Conservation (phyloP, 2,329 filamentous ascomycete genomes). For the Cladophialophora bantiana region DNA sequence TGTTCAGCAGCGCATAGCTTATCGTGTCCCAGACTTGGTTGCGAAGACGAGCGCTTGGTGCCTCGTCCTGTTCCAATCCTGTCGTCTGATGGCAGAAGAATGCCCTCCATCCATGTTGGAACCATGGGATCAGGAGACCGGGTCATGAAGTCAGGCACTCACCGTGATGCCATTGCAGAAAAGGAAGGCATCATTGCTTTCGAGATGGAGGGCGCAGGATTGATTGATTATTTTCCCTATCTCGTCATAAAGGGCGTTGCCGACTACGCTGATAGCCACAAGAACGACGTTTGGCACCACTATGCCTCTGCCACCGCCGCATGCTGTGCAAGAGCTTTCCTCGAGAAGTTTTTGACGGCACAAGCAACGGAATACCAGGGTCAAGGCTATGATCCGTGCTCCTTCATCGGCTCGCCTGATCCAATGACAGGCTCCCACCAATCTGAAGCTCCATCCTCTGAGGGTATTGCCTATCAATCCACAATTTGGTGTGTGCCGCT, state of each 20-base stretch:
- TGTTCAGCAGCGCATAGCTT: neutral
- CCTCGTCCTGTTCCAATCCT: conserved; percentile 28
- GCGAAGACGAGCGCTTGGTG: conserved; percentile 33
- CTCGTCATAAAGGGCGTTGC: conserved; percentile 38
- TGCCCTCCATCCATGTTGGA: conserved; percentile 48
- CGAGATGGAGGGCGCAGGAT: conserved; percentile 40
- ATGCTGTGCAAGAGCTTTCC: conserved; percentile 32
- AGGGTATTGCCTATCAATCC: neutral
- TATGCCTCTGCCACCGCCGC: conserved; percentile 36
- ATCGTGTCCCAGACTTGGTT: conserved; percentile 11
- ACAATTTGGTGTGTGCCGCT: neutral
- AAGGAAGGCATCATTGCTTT: conserved; percentile 37
- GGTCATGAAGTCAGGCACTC: conserved; percentile 50
- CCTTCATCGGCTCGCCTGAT: neutral
- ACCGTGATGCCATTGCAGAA: conserved; percentile 47
- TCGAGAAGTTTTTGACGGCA: conserved; percentile 18
- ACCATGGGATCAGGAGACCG: conserved; percentile 50
- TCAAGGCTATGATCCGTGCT: neutral
- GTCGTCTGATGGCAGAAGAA: conserved; percentile 20
- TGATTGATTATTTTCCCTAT: conserved; percentile 34
- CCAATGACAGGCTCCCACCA: neutral
- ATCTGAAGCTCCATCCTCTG: conserved; percentile 3
- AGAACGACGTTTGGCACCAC: conserved; percentile 34
- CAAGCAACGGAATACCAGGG: neutral
- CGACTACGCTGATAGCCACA: conserved; percentile 41